Conservation (phyloP, 2,329 filamentous ascomycete species). For the Alternaria burnsii region DNA sequence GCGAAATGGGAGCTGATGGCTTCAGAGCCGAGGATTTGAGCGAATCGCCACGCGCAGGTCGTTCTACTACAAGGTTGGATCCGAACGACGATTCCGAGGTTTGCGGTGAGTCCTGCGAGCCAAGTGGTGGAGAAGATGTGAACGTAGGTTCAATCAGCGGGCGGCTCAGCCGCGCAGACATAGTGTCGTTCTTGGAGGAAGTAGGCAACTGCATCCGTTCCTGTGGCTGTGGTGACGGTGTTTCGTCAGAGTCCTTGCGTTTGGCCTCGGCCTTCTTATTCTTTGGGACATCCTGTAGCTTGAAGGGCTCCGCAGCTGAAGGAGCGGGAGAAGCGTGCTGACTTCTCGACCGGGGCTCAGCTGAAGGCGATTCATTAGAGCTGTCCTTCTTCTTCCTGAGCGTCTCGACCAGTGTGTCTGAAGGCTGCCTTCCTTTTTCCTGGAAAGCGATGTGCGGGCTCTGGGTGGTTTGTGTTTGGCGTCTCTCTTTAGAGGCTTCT, state of each 20-base stretch:
- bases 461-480: conserved; percentile 51
- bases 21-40: conserved; percentile 56
- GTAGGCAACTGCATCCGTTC: conserved; percentile 48
- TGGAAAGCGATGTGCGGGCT: conserved; percentile 94
- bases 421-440: conserved; percentile 75
- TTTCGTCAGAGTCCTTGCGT: conserved; percentile 56
- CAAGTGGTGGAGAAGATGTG: conserved; percentile 50
- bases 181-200: conserved; percentile 50
- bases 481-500: conserved; percentile 56
- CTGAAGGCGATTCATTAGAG: conserved; percentile 38
- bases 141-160: conserved; percentile 46
- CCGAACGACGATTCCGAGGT: conserved; percentile 50
- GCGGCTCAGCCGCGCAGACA: conserved; percentile 45
- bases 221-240: conserved; percentile 34
- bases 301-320: conserved; percentile 63
- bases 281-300: conserved; percentile 81
- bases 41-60: conserved; percentile 69
- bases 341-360: conserved; percentile 60
- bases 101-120: conserved; percentile 46
- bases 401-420: conserved; percentile 67
- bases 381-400: conserved; percentile 58
- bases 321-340: conserved; percentile 49
- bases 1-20: conserved; percentile 54
- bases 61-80: conserved; percentile 52
- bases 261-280: conserved; percentile 62